phyloP scores from a whole-genome alignment of 805 yeast genomes.

The Wickerhamiella cacticola region DNA sequence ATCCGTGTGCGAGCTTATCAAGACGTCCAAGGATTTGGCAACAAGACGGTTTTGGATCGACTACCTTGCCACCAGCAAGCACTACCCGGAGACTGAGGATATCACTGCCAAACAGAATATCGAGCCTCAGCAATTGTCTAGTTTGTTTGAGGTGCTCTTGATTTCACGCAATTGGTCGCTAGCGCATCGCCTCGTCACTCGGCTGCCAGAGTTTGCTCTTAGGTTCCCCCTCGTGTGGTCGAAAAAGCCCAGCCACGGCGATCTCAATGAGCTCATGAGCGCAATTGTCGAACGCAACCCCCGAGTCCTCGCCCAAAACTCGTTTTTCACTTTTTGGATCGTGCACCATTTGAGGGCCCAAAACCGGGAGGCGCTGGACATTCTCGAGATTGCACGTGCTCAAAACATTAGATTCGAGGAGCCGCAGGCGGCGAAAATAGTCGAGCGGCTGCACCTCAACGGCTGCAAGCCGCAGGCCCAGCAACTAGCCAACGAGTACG shows the following conservation, averaged over 20 bases:
- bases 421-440: neutral
- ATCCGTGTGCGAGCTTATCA: conserved; percentile 14
- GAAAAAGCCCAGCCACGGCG: neutral
- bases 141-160: neutral
- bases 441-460: neutral
- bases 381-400: conserved; percentile 10
- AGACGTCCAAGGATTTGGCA: neutral
- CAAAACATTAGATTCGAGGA: neutral
- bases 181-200: neutral
- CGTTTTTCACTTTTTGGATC: conserved; percentile 10
- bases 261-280: conserved; percentile 8
- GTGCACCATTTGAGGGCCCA: conserved; percentile 11
- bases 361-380: conserved; percentile 12
- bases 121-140: neutral
- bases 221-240: neutral
- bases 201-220: neutral
- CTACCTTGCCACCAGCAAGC: neutral
- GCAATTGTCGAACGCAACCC: conserved; percentile 11
- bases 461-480: neutral
- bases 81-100: neutral
- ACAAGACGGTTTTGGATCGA: conserved; percentile 1
- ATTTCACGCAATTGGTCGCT: neutral
- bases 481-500: neutral
- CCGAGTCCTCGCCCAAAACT: conserved; percentile 1
- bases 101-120: neutral